A percentile compares a stretch with the other conserved stretches of the same genome.
These are phyloP conservation scores for Apiotrichum mycotoxinovorans DNA, from an alignment of 1,284 basidiomycete genomes.

Conservation along the genomic window DNA sequence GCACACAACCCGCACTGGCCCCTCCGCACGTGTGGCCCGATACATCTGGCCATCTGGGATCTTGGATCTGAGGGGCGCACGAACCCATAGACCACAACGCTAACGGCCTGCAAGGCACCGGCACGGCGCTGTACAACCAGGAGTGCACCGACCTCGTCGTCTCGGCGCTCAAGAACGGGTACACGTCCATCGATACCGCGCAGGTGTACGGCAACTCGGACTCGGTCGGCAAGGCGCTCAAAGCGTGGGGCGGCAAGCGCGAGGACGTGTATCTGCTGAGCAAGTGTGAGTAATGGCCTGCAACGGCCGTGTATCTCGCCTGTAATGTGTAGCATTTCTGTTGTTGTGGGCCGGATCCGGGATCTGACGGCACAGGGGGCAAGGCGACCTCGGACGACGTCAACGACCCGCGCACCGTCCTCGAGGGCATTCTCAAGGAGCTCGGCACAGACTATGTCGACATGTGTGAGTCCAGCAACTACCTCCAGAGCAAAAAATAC, in stretches of 20 bases:
- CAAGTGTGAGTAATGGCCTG: constrained; percentile 43
- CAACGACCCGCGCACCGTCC: constrained; percentile 34
- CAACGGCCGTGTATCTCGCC: not conserved
- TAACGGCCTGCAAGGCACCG: constrained; percentile 11
- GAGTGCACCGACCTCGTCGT: constrained; percentile 30
- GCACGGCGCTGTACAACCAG: constrained; percentile 35
- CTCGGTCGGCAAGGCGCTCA: constrained; percentile 56
- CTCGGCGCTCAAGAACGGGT: constrained; percentile 36
- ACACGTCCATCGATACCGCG: constrained; percentile 38
- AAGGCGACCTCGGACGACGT: constrained; percentile 11
- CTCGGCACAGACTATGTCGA: constrained; percentile 65
- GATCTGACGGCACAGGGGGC: constrained; percentile 11
- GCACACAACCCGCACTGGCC: no score
- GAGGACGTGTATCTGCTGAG: constrained; percentile 58
- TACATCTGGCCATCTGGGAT: no score
- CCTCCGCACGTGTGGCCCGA: no score
- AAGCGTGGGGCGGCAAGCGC: constrained; percentile 53
- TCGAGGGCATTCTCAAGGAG: constrained; percentile 41
- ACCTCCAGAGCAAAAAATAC: no score
- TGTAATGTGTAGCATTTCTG: no score
- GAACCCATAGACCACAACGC: no score
- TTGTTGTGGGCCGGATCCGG: no score
- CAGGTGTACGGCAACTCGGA: constrained; percentile 53
- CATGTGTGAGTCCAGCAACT: constrained; percentile 30
- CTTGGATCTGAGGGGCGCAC: no score